Conservation (phyloP, 805 yeast species). For the Candida pini region DNA sequence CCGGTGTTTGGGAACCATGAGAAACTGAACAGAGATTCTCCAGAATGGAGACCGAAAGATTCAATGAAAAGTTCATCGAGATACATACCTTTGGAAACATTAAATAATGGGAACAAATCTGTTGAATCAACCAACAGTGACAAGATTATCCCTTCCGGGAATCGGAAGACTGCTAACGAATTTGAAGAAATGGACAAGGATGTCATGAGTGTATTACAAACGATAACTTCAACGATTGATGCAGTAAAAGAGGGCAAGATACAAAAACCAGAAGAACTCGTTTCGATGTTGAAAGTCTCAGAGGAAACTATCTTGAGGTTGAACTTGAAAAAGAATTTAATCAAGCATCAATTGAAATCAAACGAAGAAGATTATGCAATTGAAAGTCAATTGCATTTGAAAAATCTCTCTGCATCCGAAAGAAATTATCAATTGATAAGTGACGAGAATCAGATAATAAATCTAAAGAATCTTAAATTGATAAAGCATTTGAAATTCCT, state of each 20-base stretch:
- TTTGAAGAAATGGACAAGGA: conserved; percentile 18
- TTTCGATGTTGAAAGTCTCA: conserved; percentile 8
- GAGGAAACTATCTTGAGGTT: conserved; percentile 23
- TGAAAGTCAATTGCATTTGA: conserved; percentile 26
- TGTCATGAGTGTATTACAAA: conserved; percentile 7
- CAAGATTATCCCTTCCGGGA: too few relatives aligned
- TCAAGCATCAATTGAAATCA: conserved; percentile 22
- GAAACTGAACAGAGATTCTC: too few relatives aligned
- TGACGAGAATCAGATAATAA: conserved; percentile 27
- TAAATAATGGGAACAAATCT: too few relatives aligned
- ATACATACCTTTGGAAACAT: too few relatives aligned
- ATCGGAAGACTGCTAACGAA: conserved; percentile 10
- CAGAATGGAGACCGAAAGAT: too few relatives aligned
- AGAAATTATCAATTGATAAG: conserved; percentile 20
- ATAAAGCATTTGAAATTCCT: conserved; percentile 26
- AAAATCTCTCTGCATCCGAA: conserved; percentile 24
- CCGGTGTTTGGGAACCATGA: too few relatives aligned
- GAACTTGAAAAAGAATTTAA: conserved; percentile 28
- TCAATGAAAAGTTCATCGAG: too few relatives aligned
- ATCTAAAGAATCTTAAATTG: conserved; percentile 26
- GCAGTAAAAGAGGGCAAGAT: conserved; percentile 1
- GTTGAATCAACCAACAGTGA: too few relatives aligned
- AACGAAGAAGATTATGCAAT: conserved; percentile 25
- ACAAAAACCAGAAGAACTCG: not conserved
- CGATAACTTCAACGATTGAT: conserved; percentile 4